These are phyloP conservation scores for Chloranthus sessilifolius DNA, from an alignment of 164 flowering plant species.

Conservation along the genomic window DNA sequence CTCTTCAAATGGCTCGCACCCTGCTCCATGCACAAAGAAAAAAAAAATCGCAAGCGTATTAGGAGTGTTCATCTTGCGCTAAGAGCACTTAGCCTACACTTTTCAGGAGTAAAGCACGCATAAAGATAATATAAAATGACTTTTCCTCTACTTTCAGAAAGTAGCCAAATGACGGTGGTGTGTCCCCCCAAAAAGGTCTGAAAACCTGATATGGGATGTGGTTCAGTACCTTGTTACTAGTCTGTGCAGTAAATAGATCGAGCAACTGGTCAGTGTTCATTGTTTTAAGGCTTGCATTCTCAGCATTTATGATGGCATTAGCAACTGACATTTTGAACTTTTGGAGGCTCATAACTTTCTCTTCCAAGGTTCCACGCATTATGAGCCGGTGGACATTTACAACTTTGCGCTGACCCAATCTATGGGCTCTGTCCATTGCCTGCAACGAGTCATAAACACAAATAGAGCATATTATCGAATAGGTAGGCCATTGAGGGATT, in stretches of 20 bases:
- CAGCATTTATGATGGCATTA: constrained; percentile 88
- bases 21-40: constrained; percentile 29
- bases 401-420: constrained; percentile 87
- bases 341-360: constrained; percentile 97
- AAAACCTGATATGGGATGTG: no score
- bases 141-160: no score
- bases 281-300: constrained; percentile 90
- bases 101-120: no score
- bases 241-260: constrained; percentile 86
- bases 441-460: constrained; percentile 29
- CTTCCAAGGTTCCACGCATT: constrained; percentile 98
- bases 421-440: constrained; percentile 99
- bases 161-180: no score
- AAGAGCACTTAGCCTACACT: no score
- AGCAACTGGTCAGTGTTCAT: constrained; percentile 99
- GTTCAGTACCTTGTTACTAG: constrained; percentile 52
- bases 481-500: no score
- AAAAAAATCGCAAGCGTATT: no score
- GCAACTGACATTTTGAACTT: constrained; percentile 90
- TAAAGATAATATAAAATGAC: no score
- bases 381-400: constrained; percentile 98
- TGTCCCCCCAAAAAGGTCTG: no score
- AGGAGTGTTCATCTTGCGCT: no score
- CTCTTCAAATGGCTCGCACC: constrained; percentile 33
- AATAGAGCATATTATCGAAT: no score